Evolutionary conservation across 768 basidiomycete species (phyloP), one percentile per base, ranked within the genome.

Genomic region (Rhizopogon salebrosus): DNA sequence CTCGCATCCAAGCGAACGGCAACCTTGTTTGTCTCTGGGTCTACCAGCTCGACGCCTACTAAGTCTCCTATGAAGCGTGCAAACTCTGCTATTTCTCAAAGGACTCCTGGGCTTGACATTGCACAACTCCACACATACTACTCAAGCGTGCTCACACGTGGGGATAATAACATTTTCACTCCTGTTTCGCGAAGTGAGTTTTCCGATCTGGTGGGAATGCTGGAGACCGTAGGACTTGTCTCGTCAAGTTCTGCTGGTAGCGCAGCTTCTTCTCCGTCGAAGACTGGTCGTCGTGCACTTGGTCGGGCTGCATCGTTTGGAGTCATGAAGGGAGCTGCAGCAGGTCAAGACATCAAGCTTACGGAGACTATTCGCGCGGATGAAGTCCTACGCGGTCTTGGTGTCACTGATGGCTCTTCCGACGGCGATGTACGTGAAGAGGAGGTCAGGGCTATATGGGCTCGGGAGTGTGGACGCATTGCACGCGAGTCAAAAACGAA

Each of bases 131-230:
- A 90, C 53, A 61, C 76, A 0, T 89, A 83, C 65, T 92, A 92
- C 59, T 64, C 70, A 35, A 62, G 73, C 2, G 69, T 88, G 42
- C 78, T 93, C 8, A 72, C 73, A 14, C 78, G 85, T 31, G 72
- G 76, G 10, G 80, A 80, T 20, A 72, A 69, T 14, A 78, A 76
- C 14, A 64, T 80, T 4, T 85, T 89, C 55, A 70, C 77, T 3
- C 75, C 85, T 3, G 87, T 86, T 2, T 87, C 85, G 9, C 76
- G 87, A 8, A 87, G 80, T 63, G 89, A 92, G 60, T 91, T 93
- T 57, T 72, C 75, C 0, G 90, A 93, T 58, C 73, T 92, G 3
- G 61, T 87, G 0, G 78, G 80, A 23, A 71, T 92, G 43, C 70
- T 93, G 35, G 90, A 93, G 68, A 87, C 85, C 3, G 76, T 80